Evolutionary conservation across 768 basidiomycete genomes (phyloP), one percentile per base, ranked within the genome.

Genomic region (Neoboletus subvelutipes): DNA sequence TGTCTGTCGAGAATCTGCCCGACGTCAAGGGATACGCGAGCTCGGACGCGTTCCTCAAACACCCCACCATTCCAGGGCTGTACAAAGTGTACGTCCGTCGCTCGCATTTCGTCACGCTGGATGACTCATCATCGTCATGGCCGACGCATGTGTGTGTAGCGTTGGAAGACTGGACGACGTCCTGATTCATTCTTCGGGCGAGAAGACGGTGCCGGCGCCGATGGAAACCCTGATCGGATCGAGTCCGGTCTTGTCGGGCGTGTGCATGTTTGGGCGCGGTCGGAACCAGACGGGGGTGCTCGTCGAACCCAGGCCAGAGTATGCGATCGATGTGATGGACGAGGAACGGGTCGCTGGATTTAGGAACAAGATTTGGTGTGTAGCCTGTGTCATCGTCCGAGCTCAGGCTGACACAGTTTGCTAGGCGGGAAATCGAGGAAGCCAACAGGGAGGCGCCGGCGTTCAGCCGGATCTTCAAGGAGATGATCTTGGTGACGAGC

Each of bases 391-490:
- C 34, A 5, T 36, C 15, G 15, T 36, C 12, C 34, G 33, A 13
- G 33, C 4, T 12, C 31, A 2, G 12, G 31, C 33, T 34, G 33
- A 34, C 9, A 20, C 39, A 0, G 20, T n/a, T 17, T 18, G 18
- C 10, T 47, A 79, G 75, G 74, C 70, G 66, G 3, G 58, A 66
- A 9, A 71, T 80, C 2, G 78, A 78, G n/a, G 72, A 78, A 28
- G 79, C 78, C 4, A 82, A 81, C 59, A 64, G 57, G 20, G 61
- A 61, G 2, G 73, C 75, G 0, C 79, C 80, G 0, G 57, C 70
- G 0, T 79, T 75, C 46, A 77, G 76, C 54, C 68, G 75, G n/a
- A 71, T 80, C 15, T 80, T 78, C 67, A 79, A 78, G 58, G 78
- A 83, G 61, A 79, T 83, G 79, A 78, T 84, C 39, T n/a, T n/a